Conservation (phyloP, 192 early-diverging fungal genomes). For the Linnemannia zychae region DNA sequence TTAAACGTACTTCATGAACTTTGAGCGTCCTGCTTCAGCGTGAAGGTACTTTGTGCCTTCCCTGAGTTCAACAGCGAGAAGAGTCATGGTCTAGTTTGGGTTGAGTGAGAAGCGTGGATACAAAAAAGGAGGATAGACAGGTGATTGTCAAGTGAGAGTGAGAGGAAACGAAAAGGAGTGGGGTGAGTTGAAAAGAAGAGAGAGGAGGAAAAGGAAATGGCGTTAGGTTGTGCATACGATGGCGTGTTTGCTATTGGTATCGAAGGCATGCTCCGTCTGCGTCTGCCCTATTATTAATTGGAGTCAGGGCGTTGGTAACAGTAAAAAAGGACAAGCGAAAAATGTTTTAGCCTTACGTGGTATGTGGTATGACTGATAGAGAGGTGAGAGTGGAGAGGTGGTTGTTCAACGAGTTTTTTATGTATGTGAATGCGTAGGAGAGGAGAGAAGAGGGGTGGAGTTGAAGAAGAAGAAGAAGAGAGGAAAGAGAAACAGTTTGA, state of each 20-base stretch:
- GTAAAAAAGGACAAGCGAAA: neutral
- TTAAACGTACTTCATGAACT: constrained; percentile 65
- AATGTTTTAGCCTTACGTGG: neutral
- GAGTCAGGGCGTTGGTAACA: neutral
- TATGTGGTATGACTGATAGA: neutral
- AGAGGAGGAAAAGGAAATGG: neutral
- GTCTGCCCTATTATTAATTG: neutral
- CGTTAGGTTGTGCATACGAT: neutral
- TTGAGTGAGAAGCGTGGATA: neutral
- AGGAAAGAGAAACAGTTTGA: neutral
- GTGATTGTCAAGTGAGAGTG: neutral
- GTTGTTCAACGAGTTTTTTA: too few species aligned
- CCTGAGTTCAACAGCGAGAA: constrained; percentile 61
- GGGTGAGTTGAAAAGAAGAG: neutral
- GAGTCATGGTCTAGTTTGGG: constrained; percentile 23
- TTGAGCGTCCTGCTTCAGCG: constrained; percentile 58
- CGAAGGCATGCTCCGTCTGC: too few species aligned
- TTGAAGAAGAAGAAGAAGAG: neutral
- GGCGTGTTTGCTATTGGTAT: neutral
- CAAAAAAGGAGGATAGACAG: neutral
- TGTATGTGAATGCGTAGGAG: neutral
- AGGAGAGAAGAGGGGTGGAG: neutral
- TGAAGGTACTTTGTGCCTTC: constrained; percentile 66
- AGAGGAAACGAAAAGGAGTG: too few species aligned
- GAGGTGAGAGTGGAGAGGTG: neutral